Evolutionary conservation across 2,329 filamentous ascomycete genomes (phyloP).

Genomic region (Hirsutella minnesotensis): DNA sequence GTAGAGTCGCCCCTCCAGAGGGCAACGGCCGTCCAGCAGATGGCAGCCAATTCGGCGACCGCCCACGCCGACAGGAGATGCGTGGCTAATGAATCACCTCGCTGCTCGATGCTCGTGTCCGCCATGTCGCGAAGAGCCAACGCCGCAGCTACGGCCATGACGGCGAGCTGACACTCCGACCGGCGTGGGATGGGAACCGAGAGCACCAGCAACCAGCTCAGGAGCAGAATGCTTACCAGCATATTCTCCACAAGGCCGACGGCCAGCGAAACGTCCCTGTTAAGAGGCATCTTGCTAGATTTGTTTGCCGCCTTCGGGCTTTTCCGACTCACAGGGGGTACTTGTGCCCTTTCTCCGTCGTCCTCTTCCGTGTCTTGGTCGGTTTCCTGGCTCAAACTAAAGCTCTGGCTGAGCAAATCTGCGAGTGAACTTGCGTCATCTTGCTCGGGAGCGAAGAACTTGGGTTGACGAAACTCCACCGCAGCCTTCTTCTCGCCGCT

Average conservation of each 20-base stretch:
- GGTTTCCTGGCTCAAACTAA: constrained; percentile 24
- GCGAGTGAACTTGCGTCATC: constrained; percentile 30
- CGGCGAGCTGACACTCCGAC: constrained; percentile 14
- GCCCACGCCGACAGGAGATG: constrained; percentile 16
- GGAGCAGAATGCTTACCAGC: constrained; percentile 10
- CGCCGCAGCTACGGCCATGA: constrained; percentile 15
- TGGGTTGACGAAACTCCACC: constrained; percentile 45
- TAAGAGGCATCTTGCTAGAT: background rate
- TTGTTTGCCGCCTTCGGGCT: background rate
- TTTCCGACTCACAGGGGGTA: too few relatives aligned
- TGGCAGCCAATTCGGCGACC: constrained; percentile 17
- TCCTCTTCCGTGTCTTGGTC: constrained; percentile 8
- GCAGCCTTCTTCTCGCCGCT: constrained; percentile 6
- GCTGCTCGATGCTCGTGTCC: constrained; percentile 10
- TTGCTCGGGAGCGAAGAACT: constrained; percentile 41
- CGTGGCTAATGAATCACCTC: constrained; percentile 5
- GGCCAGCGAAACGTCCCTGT: background rate
- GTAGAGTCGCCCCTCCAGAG: constrained; percentile 13
- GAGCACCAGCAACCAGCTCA: constrained; percentile 14
- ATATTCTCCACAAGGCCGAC: constrained; percentile 7
- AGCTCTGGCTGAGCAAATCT: constrained; percentile 31
- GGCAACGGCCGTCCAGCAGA: constrained; percentile 22
- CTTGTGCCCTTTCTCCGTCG: background rate
- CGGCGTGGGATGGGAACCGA: constrained; percentile 11
- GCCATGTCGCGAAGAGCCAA: constrained; percentile 18